Evolutionary conservation across 306 rosid species (phyloP), one percentile per base, ranked within the genome.

Genomic region (Vicia villosa): DNA sequence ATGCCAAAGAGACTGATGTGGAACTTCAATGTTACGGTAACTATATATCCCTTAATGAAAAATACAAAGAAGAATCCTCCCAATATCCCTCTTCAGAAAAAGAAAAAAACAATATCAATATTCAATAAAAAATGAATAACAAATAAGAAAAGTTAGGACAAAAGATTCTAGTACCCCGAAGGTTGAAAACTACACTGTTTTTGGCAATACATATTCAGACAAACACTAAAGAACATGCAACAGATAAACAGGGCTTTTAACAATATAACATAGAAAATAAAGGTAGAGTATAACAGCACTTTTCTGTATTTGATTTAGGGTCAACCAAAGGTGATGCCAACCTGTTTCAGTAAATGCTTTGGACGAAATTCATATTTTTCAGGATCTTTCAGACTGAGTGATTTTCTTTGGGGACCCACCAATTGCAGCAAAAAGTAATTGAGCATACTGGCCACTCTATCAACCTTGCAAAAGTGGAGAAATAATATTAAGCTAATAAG

Each of bases 391-490:
- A 95, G 86, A 72, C 80, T 87, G 67, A 95, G 99, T 8, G 97
- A 91, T 85, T 74, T 95, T 77, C 97, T 86, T 73, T 95, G 99
- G 54, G 99, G 99, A 67, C 99, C 99, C 70, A 89, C 99, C 73
- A 95, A 85, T 83, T 95, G 99, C 77, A 91, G 78, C 73, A 95
- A 82, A 83, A 95, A 95, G 63, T 95, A 95, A 87, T 91, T 95
- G 77, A 95, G 97, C 99, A 95, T 95, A 80, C 99, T 91, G 56
- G 99, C 99, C 70, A 95, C 99, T 79, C 99, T 83, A 64, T 95
- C 99, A 56, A 95, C 97, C 99, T 95, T 83, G 65, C 67, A 74
- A 69, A 68, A 38, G 73, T 49, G 32, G 19, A 8, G 15, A 77
- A 34, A 65, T 6, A 51, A 22, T 37, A 76, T 10, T 46, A 15